These are phyloP conservation scores for Cupressus sempervirens DNA, from an alignment of 75 land plant species.

Conservation along the genomic window DNA sequence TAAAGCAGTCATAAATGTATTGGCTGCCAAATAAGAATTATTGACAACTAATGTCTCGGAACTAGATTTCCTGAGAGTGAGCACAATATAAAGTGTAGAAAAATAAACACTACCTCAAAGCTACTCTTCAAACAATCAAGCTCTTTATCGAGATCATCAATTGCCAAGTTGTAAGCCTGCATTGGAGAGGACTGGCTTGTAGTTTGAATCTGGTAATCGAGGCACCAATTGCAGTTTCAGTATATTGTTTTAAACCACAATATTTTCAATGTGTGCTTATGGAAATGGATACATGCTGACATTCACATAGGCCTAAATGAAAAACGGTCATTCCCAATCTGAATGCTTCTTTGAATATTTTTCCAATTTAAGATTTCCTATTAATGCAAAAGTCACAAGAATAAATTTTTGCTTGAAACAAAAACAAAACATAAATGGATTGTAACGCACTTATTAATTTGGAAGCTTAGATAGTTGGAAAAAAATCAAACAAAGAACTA, in stretches of 20 bases:
- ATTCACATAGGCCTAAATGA: neutral
- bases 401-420: neutral
- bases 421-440: neutral
- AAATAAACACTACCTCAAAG: conserved; percentile 56
- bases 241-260: neutral
- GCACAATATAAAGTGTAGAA: neutral
- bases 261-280: neutral
- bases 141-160: conserved; percentile 90
- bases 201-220: conserved; percentile 70
- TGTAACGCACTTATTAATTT: neutral
- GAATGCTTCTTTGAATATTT: neutral
- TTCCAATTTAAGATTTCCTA: neutral
- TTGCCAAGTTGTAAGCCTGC: conserved; percentile 91
- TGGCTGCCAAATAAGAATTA: neutral
- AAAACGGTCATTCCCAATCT: neutral
- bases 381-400: neutral
- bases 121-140: conserved; percentile 65
- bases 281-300: neutral
- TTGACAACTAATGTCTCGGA: neutral
- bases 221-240: neutral
- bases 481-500: conserved; percentile 8
- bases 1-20: neutral
- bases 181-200: conserved; percentile 94
- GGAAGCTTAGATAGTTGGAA: neutral
- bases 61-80: neutral